These are phyloP conservation scores for Lodderomyces metapsilosis DNA, from an alignment of 1,139 yeast species.

Conservation along the genomic window DNA sequence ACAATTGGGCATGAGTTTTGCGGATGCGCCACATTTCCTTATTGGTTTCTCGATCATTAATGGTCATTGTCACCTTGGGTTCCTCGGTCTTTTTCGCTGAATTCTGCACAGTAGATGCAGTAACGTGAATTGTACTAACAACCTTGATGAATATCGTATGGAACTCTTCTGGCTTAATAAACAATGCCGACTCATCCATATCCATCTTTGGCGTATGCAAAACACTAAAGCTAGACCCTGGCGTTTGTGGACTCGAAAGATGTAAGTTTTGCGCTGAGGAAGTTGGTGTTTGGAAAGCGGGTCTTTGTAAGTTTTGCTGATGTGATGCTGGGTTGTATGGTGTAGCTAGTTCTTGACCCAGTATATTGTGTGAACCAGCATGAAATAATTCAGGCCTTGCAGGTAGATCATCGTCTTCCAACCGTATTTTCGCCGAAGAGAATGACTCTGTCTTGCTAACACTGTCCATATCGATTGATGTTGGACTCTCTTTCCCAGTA, in stretches of 20 bases:
- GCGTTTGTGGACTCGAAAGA: constrained; percentile 15
- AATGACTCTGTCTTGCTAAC: neutral
- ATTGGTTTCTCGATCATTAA: constrained; percentile 55
- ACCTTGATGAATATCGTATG: constrained; percentile 60
- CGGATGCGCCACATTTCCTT: constrained; percentile 73
- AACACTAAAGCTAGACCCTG: constrained; percentile 24
- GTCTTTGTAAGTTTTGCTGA: constrained; percentile 7
- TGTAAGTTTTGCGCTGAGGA: constrained; percentile 7
- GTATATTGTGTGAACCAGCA: neutral
- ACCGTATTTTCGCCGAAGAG: neutral
- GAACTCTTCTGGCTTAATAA: constrained; percentile 67
- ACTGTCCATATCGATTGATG: constrained; percentile 20
- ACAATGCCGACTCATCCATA: constrained; percentile 34
- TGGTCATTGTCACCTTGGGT: constrained; percentile 58
- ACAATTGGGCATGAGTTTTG: constrained; percentile 57
- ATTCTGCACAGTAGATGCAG: constrained; percentile 21
- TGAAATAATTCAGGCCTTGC: neutral
- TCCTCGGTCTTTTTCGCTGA: constrained; percentile 44
- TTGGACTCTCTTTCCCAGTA: constrained; percentile 11
- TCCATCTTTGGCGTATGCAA: constrained; percentile 25
- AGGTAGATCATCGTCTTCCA: constrained; percentile 1
- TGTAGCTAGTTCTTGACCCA: constrained; percentile 5
- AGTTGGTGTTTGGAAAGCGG: constrained; percentile 12
- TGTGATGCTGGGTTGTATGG: constrained; percentile 5
- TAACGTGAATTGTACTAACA: constrained; percentile 52